Conservation (phyloP, 2,329 filamentous ascomycete species). For the Colletotrichum noveboracense region DNA sequence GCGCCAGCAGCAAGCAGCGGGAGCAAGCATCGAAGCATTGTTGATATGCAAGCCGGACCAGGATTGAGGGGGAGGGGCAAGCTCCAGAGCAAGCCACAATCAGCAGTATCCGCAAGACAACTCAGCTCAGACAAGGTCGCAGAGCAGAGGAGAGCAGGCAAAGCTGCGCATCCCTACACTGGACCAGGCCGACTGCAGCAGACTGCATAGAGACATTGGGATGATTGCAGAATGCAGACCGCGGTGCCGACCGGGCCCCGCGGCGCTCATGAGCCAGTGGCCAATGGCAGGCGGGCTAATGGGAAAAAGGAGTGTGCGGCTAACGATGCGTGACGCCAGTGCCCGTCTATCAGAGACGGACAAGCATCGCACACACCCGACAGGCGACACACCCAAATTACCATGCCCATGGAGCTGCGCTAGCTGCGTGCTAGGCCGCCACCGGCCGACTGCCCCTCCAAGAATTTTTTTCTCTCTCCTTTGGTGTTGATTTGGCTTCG, state of each 20-base stretch:
- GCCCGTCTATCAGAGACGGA: conserved; percentile 8
- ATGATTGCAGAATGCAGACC: conserved; percentile 18
- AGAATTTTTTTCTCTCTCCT: not conserved
- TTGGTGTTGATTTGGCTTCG: conserved; percentile 14
- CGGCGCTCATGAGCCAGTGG: not conserved
- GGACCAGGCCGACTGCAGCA: not conserved
- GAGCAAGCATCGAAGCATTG: not conserved
- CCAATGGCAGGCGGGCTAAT: conserved; percentile 16
- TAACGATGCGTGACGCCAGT: conserved; percentile 5
- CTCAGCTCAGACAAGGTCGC: not conserved
- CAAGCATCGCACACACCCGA: conserved; percentile 8
- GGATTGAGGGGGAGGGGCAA: not conserved
- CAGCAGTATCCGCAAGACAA: not conserved
- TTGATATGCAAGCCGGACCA: not conserved
- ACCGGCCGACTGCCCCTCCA: conserved; percentile 19
- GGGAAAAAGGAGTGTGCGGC: conserved; percentile 7
- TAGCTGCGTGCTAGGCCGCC: conserved; percentile 8
- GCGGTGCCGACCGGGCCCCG: conserved; percentile 1
- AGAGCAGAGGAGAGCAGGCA: not conserved
- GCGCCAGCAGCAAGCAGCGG: not conserved
- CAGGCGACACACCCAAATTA: not conserved
- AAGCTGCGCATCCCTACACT: not conserved
- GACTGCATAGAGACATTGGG: conserved; percentile 4
- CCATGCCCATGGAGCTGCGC: not conserved
- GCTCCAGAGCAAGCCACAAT: not conserved